These are phyloP conservation scores for Trichophyton rubrum DNA, from an alignment of 2,329 filamentous ascomycete genomes.

Conservation along the genomic window DNA sequence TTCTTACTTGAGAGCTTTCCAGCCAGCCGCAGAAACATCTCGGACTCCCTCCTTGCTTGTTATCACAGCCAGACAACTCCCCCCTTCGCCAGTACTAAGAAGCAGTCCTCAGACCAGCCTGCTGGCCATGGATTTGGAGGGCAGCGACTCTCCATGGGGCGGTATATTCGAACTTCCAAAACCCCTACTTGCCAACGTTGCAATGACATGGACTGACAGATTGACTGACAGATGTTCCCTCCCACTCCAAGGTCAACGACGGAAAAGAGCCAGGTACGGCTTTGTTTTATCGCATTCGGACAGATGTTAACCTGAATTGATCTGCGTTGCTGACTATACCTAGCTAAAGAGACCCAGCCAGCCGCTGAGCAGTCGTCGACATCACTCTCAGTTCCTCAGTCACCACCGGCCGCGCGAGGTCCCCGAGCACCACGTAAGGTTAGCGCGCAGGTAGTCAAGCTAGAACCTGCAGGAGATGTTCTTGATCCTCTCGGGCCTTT, in stretches of 20 bases:
- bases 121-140: conserved; percentile 29
- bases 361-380: conserved; percentile 16
- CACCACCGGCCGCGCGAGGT: conserved; percentile 37
- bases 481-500: conserved; percentile 51
- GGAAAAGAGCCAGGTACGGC: conserved; percentile 17
- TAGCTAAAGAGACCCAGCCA: conserved; percentile 10
- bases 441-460: conserved; percentile 47
- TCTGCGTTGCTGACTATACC: neutral
- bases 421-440: conserved; percentile 45
- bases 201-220: neutral
- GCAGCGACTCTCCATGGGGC: conserved; percentile 39
- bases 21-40: neutral
- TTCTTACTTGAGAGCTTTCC: neutral
- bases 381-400: conserved; percentile 33
- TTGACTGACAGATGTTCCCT: conserved; percentile 32
- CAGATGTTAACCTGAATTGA: neutral
- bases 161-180: conserved; percentile 26
- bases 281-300: neutral
- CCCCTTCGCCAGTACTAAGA: neutral
- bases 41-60: neutral
- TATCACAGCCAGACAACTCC: neutral
- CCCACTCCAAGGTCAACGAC: conserved; percentile 26
- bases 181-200: neutral
- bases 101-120: neutral
- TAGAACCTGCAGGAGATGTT: conserved; percentile 51